Evolutionary conservation across 2,329 filamentous ascomycete genomes (phyloP).

Genomic region (Aspergillus piperis): DNA sequence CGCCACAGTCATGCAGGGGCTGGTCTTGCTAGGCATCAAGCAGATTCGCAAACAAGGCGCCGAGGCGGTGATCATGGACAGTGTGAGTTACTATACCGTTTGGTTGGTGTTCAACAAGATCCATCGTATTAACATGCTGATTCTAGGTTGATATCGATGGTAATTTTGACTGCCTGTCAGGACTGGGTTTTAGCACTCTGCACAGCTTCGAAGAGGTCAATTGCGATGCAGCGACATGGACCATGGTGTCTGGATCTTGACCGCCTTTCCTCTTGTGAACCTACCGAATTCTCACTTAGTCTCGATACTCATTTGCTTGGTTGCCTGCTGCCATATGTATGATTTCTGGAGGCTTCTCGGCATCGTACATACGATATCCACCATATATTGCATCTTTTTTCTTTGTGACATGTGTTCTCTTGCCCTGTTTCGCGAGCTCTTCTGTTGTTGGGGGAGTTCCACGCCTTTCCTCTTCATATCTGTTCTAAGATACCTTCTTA

Average conservation of each 20-base stretch:
- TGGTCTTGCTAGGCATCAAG: conserved; percentile 77
- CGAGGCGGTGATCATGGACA: conserved; percentile 72
- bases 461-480: background rate
- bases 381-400: conserved; percentile 9
- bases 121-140: conserved; percentile 27
- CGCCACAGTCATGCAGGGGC: conserved; percentile 71
- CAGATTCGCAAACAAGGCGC: conserved; percentile 80
- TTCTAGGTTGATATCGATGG: conserved; percentile 69
- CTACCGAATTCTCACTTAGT: background rate
- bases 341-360: background rate
- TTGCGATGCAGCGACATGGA: conserved; percentile 65
- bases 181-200: conserved; percentile 77
- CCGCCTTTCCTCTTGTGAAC: conserved; percentile 2
- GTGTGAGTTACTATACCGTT: conserved; percentile 59
- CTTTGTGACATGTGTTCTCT: background rate
- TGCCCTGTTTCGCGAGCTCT: background rate
- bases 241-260: conserved; percentile 49
- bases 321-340: background rate
- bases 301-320: background rate
- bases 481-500: background rate
- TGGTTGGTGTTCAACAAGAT: background rate
- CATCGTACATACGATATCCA: conserved; percentile 16
- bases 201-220: conserved; percentile 82
- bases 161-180: conserved; percentile 69
- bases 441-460: background rate